A percentile compares a stretch with the other conserved stretches of the same genome.
phyloP scores from a whole-genome alignment of 2,329 filamentous ascomycete species.

The Trichoderma brevicompactum region DNA sequence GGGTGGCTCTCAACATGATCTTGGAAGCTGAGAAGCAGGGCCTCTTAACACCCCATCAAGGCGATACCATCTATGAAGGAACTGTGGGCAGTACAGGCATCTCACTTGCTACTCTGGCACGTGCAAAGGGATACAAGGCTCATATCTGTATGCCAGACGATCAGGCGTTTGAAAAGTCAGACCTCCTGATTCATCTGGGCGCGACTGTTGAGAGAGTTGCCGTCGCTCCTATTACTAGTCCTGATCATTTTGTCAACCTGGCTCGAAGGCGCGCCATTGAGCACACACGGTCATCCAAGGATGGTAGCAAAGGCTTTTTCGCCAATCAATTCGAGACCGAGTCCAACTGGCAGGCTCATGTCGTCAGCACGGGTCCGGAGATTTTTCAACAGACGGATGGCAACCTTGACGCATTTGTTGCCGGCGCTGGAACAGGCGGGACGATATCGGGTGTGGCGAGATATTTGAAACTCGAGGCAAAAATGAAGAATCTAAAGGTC shows the following conservation, averaged over 20 bases:
- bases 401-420: constrained; percentile 81
- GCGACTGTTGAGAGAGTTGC: constrained; percentile 90
- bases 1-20: constrained; percentile 92
- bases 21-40: constrained; percentile 77
- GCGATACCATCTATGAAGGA: constrained; percentile 96
- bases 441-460: constrained; percentile 87
- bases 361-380: constrained; percentile 82
- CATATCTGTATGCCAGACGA: constrained; percentile 98
- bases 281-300: constrained; percentile 63
- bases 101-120: constrained; percentile 84
- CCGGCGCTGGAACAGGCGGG: constrained; percentile 91
- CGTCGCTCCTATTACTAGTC: constrained; percentile 91
- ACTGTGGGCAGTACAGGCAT: constrained; percentile 97
- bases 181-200: constrained; percentile 85
- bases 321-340: constrained; percentile 94
- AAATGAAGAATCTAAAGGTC: constrained; percentile 64
- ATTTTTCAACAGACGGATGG: constrained; percentile 80
- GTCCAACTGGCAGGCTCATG: constrained; percentile 88
- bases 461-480: constrained; percentile 73
- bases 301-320: constrained; percentile 81
- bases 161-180: constrained; percentile 84
- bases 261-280: constrained; percentile 76
- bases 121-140: constrained; percentile 85
- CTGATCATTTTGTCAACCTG: constrained; percentile 91
- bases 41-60: constrained; percentile 74